Evolutionary conservation across 2,329 filamentous ascomycete genomes (phyloP).

Genomic region (Emydomyces testavorans): DNA sequence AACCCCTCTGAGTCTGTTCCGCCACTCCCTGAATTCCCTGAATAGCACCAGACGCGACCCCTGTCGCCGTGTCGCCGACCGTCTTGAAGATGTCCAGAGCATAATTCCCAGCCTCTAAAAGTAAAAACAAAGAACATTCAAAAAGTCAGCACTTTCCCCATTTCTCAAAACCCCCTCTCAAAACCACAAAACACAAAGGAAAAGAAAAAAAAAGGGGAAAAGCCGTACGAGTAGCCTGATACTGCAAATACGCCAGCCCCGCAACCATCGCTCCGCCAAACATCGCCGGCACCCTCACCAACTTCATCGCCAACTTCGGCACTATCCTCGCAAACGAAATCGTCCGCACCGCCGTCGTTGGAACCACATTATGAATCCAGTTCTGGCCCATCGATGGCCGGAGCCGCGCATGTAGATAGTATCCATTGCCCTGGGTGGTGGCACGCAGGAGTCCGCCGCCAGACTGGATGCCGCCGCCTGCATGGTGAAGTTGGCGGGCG

Average conservation of each 20-base stretch:
- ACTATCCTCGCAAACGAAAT: constrained; percentile 59
- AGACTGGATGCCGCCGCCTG: constrained; percentile 45
- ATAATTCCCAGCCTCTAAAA: constrained; percentile 60
- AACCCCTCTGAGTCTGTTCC: constrained; percentile 66
- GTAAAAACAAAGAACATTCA: neutral
- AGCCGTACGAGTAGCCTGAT: constrained; percentile 77
- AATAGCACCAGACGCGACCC: constrained; percentile 57
- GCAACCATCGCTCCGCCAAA: constrained; percentile 82
- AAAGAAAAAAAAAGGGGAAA: constrained; percentile 1
- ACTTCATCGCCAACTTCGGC: constrained; percentile 82
- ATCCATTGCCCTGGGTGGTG: constrained; percentile 51
- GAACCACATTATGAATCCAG: constrained; percentile 72
- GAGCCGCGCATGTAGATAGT: constrained; percentile 36
- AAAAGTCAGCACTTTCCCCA: neutral
- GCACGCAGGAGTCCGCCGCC: constrained; percentile 60
- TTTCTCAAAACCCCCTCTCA: too few relatives aligned
- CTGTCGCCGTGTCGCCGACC: constrained; percentile 59
- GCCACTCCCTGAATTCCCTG: constrained; percentile 63
- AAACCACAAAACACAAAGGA: neutral
- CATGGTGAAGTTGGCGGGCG: constrained; percentile 53
- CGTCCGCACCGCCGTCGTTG: constrained; percentile 49
- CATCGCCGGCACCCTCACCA: constrained; percentile 76
- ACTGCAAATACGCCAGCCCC: constrained; percentile 83
- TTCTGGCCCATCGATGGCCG: constrained; percentile 61
- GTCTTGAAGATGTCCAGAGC: constrained; percentile 63